These are phyloP conservation scores for Schizochytrium sp. DNA, from an alignment of 108 stramenopile species.

Conservation along the genomic window DNA sequence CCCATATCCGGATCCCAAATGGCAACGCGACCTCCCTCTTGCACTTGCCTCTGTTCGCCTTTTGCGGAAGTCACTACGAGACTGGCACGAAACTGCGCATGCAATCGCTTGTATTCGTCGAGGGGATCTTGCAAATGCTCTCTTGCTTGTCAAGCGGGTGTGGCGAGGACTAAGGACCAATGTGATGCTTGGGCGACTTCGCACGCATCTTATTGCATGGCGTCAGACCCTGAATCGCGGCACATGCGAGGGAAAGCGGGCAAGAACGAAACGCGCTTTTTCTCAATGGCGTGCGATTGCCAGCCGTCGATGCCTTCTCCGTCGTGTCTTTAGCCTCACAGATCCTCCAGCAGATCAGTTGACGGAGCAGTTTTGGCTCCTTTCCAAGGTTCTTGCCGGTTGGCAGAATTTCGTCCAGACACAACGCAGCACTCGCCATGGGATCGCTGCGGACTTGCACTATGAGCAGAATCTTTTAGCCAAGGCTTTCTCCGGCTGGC, in stretches of 20 bases:
- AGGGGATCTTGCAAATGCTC: not conserved
- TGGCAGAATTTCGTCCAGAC: not conserved
- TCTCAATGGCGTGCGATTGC: not conserved
- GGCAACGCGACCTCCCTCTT: not conserved
- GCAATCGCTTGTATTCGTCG: not conserved
- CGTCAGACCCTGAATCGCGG: not conserved
- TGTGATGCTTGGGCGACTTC: not conserved
- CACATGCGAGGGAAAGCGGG: not conserved
- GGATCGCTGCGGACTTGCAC: not conserved
- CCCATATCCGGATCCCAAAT: not conserved
- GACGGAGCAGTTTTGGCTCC: not conserved
- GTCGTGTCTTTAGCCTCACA: not conserved
- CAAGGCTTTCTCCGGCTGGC: not conserved
- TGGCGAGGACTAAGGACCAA: not conserved
- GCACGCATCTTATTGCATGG: not conserved
- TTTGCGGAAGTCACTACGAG: not conserved
- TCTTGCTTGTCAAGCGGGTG: not conserved
- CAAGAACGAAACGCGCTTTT: not conserved
- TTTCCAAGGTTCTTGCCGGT: not conserved
- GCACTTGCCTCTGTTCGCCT: not conserved
- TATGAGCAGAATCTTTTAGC: not conserved
- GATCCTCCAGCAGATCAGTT: not conserved
- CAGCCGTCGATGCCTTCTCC: not conserved
- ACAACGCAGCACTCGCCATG: not conserved
- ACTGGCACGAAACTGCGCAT: not conserved